Percentiles rank a stretch among this genome's conserved stretches.
These are phyloP conservation scores for Camelina neglecta DNA, from an alignment of 345 rosid genomes.

Conservation along the genomic window DNA sequence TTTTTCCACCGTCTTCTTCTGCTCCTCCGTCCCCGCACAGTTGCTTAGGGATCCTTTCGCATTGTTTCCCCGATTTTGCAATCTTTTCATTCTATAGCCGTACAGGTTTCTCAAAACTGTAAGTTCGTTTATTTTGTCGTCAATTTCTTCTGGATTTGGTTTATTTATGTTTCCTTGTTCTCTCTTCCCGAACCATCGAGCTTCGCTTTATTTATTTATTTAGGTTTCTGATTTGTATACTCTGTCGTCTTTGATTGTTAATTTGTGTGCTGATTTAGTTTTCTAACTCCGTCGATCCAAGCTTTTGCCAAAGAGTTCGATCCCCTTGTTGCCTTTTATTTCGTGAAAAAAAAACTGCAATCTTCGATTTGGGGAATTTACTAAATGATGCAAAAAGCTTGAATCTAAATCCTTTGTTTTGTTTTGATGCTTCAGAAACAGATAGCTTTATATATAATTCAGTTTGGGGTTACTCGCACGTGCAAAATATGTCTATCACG, in stretches of 20 bases:
- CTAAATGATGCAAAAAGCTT: background rate
- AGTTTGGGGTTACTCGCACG: background rate
- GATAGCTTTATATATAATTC: background rate
- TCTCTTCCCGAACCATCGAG: background rate
- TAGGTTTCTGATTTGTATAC: background rate
- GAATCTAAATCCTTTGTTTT: slow-evolving; percentile 2
- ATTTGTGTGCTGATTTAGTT: background rate
- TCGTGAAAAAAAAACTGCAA: background rate
- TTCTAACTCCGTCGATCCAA: background rate
- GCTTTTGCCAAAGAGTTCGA: background rate
- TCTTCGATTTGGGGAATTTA: background rate
- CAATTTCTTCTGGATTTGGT: background rate
- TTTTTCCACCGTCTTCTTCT: too few relatives aligned
- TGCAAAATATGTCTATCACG: slow-evolving; percentile 64
- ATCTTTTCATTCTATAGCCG: too few relatives aligned
- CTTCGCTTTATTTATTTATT: background rate
- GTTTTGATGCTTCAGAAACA: slow-evolving; percentile 5
- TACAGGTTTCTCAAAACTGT: background rate
- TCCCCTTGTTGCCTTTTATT: background rate
- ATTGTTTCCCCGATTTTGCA: too few relatives aligned
- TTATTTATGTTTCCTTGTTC: background rate
- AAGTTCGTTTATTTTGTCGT: background rate
- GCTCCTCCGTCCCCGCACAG: too few relatives aligned
- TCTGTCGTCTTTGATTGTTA: background rate
- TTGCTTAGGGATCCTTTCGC: too few relatives aligned